These are phyloP conservation scores for Saccharomycopsis guyanensis DNA, from an alignment of 805 yeast genomes.

Conservation along the genomic window DNA sequence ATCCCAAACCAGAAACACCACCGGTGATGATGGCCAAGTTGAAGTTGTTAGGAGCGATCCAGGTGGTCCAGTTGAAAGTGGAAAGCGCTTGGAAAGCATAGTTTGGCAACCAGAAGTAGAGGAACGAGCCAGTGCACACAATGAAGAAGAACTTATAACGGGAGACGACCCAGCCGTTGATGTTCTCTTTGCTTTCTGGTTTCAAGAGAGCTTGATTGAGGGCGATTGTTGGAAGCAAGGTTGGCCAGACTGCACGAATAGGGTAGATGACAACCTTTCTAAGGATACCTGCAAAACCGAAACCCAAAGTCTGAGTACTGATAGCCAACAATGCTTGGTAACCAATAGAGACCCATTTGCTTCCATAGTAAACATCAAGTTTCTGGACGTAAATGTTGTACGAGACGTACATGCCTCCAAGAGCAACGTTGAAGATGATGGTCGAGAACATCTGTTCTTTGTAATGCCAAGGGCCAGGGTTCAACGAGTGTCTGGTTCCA, in stretches of 20 bases:
- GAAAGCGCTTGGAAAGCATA: constrained; percentile 38
- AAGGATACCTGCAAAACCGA: constrained; percentile 59
- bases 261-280: constrained; percentile 51
- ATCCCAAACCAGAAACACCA: constrained; percentile 39
- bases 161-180: constrained; percentile 30
- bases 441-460: constrained; percentile 65
- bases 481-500: constrained; percentile 37
- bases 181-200: constrained; percentile 29
- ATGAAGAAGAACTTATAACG: constrained; percentile 31
- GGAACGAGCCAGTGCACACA: constrained; percentile 29
- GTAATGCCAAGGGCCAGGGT: constrained; percentile 58
- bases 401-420: constrained; percentile 30
- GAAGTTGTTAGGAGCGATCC: constrained; percentile 47
- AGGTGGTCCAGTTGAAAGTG: constrained; percentile 47
- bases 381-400: constrained; percentile 32
- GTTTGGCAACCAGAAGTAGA: constrained; percentile 40
- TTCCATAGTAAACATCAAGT: constrained; percentile 26
- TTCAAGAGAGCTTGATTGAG: constrained; percentile 40
- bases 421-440: constrained; percentile 32
- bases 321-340: constrained; percentile 46
- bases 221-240: constrained; percentile 39
- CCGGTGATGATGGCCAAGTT: constrained; percentile 46
- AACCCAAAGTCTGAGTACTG: constrained; percentile 56
- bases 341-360: constrained; percentile 33
- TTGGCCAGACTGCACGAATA: constrained; percentile 46